Evolutionary conservation across 2,329 filamentous ascomycete species (phyloP), one percentile per base, ranked within the genome.

Genomic region (Hypoxylon sp.): DNA sequence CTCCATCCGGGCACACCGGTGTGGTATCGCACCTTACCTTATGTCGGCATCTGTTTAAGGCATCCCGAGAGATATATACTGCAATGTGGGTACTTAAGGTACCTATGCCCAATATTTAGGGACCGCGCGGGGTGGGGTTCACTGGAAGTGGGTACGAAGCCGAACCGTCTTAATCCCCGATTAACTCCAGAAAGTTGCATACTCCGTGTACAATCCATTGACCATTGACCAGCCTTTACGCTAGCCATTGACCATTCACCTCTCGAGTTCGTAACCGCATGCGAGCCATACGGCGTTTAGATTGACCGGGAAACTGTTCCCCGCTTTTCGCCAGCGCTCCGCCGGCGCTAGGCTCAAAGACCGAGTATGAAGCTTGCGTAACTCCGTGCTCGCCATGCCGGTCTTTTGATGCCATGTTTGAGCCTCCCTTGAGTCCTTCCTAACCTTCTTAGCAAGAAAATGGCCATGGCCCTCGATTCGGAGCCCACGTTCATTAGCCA

Each of bases 181-280:
- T 66, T 63, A 66, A 56, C 64, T 66, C 64, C 63, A 42, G 36
- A 6, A 26, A 20, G n/a, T 7, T 40, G 16, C 49, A 20, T 7
- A 18, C 24, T 24, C 22, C 36, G 28, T n/a, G n/a, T n/a, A n/a
- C 48, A 54, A 20, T 20, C 14, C 28, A 30, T 30, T 30, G 28
- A 30, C 28, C 28, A 11, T 30, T 30, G n/a, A n/a, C n/a, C n/a
- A n/a, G n/a, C n/a, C n/a, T n/a, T n/a, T n/a, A n/a, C n/a, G n/a
- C n/a, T n/a, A n/a, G n/a, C 16, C 14, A 32, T 45, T 16, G n/a
- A 40, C 28, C 33, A 40, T 28, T 12, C 38, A 24, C n/a, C 12
- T 30, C 52, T 46, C 28, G 5, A 45, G 36, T 56, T 30, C 28
- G 14, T 44, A 53, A 16, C 16, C 50, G 50, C 26, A 40, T 18